phyloP scores from a whole-genome alignment of 1,139 yeast species.

The Geotrichum histeridarum region DNA sequence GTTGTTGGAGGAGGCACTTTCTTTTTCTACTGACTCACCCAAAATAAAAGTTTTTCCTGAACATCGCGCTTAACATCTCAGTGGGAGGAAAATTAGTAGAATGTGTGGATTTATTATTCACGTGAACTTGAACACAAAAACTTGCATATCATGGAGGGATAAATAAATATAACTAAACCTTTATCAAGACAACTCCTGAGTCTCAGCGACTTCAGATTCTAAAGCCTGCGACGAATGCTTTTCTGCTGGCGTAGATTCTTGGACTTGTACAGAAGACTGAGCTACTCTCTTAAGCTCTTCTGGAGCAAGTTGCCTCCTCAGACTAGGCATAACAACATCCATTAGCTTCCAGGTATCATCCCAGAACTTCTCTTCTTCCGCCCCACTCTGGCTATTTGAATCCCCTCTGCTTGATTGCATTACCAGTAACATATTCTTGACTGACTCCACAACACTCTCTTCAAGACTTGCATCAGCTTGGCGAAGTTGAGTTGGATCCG shows the following conservation, averaged over 20 bases:
- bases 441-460: slow-evolving; percentile 58
- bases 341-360: slow-evolving; percentile 44
- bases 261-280: not conserved
- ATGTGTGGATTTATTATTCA: too few relatives aligned
- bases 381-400: slow-evolving; percentile 37
- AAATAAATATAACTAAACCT: too few relatives aligned
- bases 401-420: slow-evolving; percentile 40
- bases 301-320: slow-evolving; percentile 33
- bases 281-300: not conserved
- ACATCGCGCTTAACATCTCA: too few relatives aligned
- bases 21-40: too few relatives aligned
- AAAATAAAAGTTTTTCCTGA: too few relatives aligned
- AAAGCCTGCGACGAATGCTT: too few relatives aligned
- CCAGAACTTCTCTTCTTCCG: slow-evolving; percentile 36
- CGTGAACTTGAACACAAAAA: too few relatives aligned
- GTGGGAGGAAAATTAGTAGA: too few relatives aligned
- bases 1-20: not conserved
- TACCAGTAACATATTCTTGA: slow-evolving; percentile 54
- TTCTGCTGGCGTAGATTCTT: not conserved
- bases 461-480: slow-evolving; percentile 29
- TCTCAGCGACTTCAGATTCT: too few relatives aligned
- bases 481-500: slow-evolving; percentile 16
- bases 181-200: too few relatives aligned
- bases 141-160: too few relatives aligned
- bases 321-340: slow-evolving; percentile 44